Base-by-base conservation (phyloP, 164 flowering plant species). In the Berberis vulgaris region DNA sequence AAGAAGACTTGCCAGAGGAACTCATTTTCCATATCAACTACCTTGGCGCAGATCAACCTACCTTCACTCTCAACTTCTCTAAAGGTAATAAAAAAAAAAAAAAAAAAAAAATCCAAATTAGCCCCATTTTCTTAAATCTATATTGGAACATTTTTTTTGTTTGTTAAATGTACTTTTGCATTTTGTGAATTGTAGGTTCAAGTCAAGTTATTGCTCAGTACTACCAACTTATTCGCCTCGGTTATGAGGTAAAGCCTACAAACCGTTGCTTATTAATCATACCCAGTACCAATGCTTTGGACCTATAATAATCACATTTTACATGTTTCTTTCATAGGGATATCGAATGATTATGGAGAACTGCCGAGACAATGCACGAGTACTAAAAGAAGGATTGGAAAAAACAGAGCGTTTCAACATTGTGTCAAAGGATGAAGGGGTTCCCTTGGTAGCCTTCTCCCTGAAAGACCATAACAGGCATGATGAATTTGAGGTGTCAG, bases 1-100 rank as follows among this genome's bases (percentile, higher is more conserved):
- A 77, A 47, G 77, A 66, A 44, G 81, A 80, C 65, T 60, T 77
- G 61, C 83, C 9, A 2, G 80, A 76, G 53, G 82, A 79, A 55
- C 80, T 79, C 44, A 74, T 79, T 67, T 79, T 79, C 67, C 82
- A 79, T 61, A 79, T 79, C 64, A 76, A 79, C 69, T 79, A 79
- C 55, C 67, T 79, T 39, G 82, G 82, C 47, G 68, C 82, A 58
- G 82, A 79, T 67, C 82, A 79, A 58, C 80, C 82, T 45, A 79
- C 82, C 41, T 76, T 79, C 74, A 76, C 82, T 38, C 74, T 79
- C 61, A 79, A 79, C 55, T 76, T 79, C 80, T 79, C 82, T 9
- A 79, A 79, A 69, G 82, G 82, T 75, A 67, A 4, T 26, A 26
- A 26, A 26, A 26, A 26, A 26, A 26, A 26, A 26, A 0, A 26